Conservation (phyloP, 1,139 yeast genomes). For the Geotrichum cucujoidarum region DNA sequence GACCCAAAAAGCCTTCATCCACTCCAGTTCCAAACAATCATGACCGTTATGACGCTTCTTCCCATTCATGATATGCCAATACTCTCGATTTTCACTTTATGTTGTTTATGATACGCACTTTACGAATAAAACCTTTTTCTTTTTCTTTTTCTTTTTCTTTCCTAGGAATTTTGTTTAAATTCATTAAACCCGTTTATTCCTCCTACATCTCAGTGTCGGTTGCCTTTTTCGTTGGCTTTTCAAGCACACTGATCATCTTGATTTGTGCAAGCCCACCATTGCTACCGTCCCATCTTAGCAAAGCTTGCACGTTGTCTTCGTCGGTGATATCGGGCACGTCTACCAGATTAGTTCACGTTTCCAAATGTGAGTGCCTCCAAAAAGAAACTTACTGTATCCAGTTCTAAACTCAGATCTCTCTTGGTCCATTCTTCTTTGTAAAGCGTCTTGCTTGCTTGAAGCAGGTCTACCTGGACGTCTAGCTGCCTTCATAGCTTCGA, state of each 20-base stretch:
- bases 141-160: too few species aligned
- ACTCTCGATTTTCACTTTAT: too few species aligned
- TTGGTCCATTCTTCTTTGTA: conserved; percentile 57
- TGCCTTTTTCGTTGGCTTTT: not conserved
- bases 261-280: conserved; percentile 71
- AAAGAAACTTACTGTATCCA: conserved; percentile 46
- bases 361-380: conserved; percentile 10
- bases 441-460: conserved; percentile 57
- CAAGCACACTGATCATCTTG: conserved; percentile 33
- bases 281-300: conserved; percentile 76
- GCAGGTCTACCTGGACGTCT: conserved; percentile 90
- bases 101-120: too few species aligned
- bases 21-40: too few species aligned
- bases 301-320: conserved; percentile 50
- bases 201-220: conserved; percentile 8
- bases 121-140: too few species aligned
- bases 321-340: conserved; percentile 64
- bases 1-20: too few species aligned
- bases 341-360: conserved; percentile 2
- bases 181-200: too few species aligned
- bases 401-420: conserved; percentile 59
- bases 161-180: too few species aligned
- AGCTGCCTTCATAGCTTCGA: conserved; percentile 50
- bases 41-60: too few species aligned
- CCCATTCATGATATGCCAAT: too few species aligned